Base-by-base conservation (phyloP, 2,329 filamentous ascomycete species). In the Bipolaris zeicola region DNA sequence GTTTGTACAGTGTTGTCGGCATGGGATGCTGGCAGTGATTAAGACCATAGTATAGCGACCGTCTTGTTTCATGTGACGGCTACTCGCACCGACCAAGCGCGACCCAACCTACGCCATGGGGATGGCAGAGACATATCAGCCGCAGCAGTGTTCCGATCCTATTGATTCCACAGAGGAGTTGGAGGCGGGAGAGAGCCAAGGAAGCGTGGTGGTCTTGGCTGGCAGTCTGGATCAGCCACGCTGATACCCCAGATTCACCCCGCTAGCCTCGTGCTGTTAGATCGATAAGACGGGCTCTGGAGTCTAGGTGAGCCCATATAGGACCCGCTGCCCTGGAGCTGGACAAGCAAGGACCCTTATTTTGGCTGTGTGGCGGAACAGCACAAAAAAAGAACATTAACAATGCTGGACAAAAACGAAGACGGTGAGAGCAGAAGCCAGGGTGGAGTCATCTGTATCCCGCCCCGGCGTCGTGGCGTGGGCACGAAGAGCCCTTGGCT, bases 161-260 rank as follows among this genome's bases (percentile, higher is more conserved):
- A n/a, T 20, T 50, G 56, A 31, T 51, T 51, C 52, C 53, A 49
- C 56, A 47, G 50, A 56, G 52, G 48, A 44, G 46, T 57, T 46
- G 52, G 48, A 41, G 54, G 54, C 44, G 45, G 50, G 52, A 62
- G 61, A 64, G 59, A 67, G 70, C 69, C 68, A 70, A 74, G 69
- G 34, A 47, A 56, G 43, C 45, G 58, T 61, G 51, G 64, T 50
- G 46, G 34, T 63, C 71, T 71, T 73, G 66, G 70, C 67, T 50
- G 11, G 55, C 50, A 65, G 70, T 68, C 71, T 74, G 64, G 71
- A 72, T 64, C 69, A 66, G 70, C 70, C 69, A 71, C 64, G 56
- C 61, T 69, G 57, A 59, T 63, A 64, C 62, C 55, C 65, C 63
- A 61, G 54, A 45, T 62, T 61, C 64, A 53, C 57, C 49, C 42